Base-by-base conservation (phyloP, 306 rosid species). In the Quercus ilex region DNA sequence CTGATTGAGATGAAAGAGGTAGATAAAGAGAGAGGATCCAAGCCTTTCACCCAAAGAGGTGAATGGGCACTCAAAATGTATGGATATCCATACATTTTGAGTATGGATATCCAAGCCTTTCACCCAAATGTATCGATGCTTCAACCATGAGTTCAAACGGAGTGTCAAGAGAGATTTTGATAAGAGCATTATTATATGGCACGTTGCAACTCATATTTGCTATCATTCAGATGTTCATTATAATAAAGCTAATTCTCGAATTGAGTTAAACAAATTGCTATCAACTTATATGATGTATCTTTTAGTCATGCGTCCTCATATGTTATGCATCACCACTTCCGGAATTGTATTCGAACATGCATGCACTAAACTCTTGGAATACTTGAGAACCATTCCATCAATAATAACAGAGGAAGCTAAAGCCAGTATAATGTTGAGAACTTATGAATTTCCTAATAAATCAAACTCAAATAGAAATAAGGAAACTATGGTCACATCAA, bases 281-380 rank as follows among this genome's bases (percentile, higher is more conserved):
- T 87, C 93, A 52, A 69, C 86, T 63, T 91, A 91, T 25, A 87
- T 91, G 92, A 89, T 89, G 89, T 91, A 86, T 69, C 90, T 91
- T 78, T 84, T 87, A 10, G 86, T 82, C 3, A 17, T 86, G 81
- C 88, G 87, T 3, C 88, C 94, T 62, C 87, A 85, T 4, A 89
- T 90, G 85, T 52, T 90, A 30, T 85, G 89, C 60, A 75, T 80
- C 70, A 79, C 89, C 33, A 90, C 92, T 0, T 77, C 79, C n/a
- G 81, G 75, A 8, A 83, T 86, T 49, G 33, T 82, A 69, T 88
- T 86, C 53, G 85, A 80, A 26, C 89, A 88, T 35, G 80, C 92
- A 1, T 81, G 26, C 0, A 84, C 51, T 43, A 43, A 43, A 43
- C 51, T 43, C 13, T 43, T 43, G 51, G 51, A 1, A 43, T 43